Evolutionary conservation across 495 filamentous ascomycete genomes (phyloP).

Genomic region (Neurospora sp.): DNA sequence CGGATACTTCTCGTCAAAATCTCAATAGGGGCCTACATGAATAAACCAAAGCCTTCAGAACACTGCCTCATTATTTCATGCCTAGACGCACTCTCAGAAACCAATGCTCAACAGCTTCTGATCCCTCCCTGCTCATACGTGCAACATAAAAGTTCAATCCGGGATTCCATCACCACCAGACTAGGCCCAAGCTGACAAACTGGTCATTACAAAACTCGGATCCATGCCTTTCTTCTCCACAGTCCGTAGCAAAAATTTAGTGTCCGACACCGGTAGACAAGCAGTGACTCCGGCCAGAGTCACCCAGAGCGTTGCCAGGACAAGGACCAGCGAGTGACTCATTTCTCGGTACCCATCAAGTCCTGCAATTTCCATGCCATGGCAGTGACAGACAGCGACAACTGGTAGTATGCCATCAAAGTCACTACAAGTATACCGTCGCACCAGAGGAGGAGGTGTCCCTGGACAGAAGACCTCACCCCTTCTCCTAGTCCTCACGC

Average conservation of each 20-base stretch:
- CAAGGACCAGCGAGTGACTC: neutral
- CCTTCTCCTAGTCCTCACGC: neutral
- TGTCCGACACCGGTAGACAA: neutral
- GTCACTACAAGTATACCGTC: neutral
- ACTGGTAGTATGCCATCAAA: neutral
- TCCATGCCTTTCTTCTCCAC: neutral
- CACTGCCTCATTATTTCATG: too few species aligned
- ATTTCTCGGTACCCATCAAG: neutral
- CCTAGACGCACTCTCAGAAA: too few species aligned
- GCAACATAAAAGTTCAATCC: too few species aligned
- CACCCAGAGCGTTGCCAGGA: neutral
- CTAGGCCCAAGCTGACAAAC: neutral
- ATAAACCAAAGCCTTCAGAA: too few species aligned
- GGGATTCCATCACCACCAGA: neutral
- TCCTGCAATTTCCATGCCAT: neutral
- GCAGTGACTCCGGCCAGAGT: neutral
- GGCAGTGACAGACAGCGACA: neutral
- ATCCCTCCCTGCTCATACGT: too few species aligned
- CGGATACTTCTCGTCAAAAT: too few species aligned
- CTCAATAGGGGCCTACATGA: too few species aligned
- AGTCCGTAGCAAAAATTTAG: neutral
- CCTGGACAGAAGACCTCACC: neutral
- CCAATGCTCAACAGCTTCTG: too few species aligned
- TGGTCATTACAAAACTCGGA: neutral
- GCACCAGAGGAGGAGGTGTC: neutral